Conservation (phyloP, 164 flowering plant species). For the Stephania japonica region DNA sequence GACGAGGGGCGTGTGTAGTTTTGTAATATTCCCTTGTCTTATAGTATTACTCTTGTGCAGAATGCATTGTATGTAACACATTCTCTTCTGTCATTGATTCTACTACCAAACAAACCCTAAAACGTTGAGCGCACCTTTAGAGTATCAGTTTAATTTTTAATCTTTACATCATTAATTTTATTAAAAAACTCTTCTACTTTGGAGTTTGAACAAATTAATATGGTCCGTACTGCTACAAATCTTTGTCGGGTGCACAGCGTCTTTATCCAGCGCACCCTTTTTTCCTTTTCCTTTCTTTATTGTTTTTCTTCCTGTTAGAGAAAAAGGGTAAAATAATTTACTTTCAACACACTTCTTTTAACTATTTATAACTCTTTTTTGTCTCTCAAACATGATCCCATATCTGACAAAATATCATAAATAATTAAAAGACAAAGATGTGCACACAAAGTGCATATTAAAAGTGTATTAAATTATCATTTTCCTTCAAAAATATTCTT, state of each 20-base stretch:
- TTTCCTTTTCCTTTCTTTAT: conserved; percentile 13
- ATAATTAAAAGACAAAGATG: too few relatives aligned
- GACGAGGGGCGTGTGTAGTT: background rate
- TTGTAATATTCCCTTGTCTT: conserved; percentile 17
- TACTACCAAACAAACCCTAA: conserved; percentile 25
- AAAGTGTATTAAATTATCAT: too few relatives aligned
- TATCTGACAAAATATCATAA: too few relatives aligned
- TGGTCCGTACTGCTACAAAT: conserved; percentile 37
- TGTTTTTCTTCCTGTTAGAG: too few relatives aligned
- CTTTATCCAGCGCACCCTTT: conserved; percentile 40
- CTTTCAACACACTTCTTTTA: too few relatives aligned
- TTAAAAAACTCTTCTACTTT: conserved; percentile 2
- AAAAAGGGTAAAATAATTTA: too few relatives aligned
- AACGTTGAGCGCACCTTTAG: conserved; percentile 18
- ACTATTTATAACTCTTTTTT: too few relatives aligned
- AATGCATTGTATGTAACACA: conserved; percentile 14
- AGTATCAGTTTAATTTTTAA: too few relatives aligned
- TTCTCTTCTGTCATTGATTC: conserved; percentile 23
- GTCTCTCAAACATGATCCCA: too few relatives aligned
- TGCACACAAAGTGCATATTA: too few relatives aligned
- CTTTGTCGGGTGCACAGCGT: conserved; percentile 43
- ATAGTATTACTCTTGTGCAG: conserved; percentile 14
- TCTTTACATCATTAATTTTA: background rate
- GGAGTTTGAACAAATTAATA: conserved; percentile 11
- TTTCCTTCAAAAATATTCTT: background rate